Conservation (phyloP, 164 flowering plant genomes). For the Warburgia ugandensis region DNA sequence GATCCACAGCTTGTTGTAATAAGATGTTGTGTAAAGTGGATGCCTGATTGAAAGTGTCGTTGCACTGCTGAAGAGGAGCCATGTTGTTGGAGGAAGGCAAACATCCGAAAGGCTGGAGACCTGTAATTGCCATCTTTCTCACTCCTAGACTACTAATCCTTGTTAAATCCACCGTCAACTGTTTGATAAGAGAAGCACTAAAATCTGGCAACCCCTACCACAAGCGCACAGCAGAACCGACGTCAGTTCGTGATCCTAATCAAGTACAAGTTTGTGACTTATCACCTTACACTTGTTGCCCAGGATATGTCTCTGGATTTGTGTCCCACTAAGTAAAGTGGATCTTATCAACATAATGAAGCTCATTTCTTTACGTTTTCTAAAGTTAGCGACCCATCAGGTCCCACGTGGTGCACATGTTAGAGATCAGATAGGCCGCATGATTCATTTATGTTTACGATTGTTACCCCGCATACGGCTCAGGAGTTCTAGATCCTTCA, state of each 20-base stretch:
- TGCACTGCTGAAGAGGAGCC: slow-evolving; percentile 2
- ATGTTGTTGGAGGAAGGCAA: neutral
- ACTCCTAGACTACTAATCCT: slow-evolving; percentile 2
- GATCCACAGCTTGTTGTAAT: slow-evolving; percentile 1
- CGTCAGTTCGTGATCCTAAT: neutral
- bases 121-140: slow-evolving; percentile 6
- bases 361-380: too few relatives aligned
- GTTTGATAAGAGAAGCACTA: neutral
- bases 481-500: too few relatives aligned
- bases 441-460: too few relatives aligned
- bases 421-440: too few relatives aligned
- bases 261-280: neutral
- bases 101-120: slow-evolving; percentile 7
- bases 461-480: too few relatives aligned
- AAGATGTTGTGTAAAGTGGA: slow-evolving; percentile 4
- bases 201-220: slow-evolving; percentile 3
- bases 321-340: too few relatives aligned
- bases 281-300: too few relatives aligned
- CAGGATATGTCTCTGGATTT: too few relatives aligned
- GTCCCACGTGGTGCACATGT: too few relatives aligned
- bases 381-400: too few relatives aligned
- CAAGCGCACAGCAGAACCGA: neutral
- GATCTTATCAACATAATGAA: too few relatives aligned
- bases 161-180: neutral
- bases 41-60: neutral